Evolutionary conservation across 768 basidiomycete genomes (phyloP).

Genomic region (Rhizopogon salebrosus): DNA sequence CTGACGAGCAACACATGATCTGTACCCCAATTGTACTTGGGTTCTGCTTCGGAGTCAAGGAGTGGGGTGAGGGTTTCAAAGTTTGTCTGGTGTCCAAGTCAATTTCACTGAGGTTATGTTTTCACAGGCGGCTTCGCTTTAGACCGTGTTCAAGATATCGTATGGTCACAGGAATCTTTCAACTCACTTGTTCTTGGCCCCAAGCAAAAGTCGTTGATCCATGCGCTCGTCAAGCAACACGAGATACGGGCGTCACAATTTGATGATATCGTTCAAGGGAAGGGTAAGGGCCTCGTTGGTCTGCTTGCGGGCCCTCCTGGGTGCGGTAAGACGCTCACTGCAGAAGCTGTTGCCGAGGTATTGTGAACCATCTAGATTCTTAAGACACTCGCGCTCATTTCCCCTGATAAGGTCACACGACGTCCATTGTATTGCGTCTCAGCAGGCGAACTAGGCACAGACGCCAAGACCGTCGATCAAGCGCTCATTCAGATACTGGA

Average conservation of each 20-base stretch:
- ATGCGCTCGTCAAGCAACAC: neutral
- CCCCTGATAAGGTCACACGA: neutral
- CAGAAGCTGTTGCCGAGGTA: slow-evolving; percentile 54
- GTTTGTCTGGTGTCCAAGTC: neutral
- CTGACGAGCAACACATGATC: neutral
- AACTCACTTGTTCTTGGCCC: neutral
- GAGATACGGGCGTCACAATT: neutral
- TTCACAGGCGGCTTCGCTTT: neutral
- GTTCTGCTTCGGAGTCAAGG: neutral
- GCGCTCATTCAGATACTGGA: slow-evolving; percentile 30
- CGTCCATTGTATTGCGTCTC: neutral
- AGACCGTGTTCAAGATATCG: neutral
- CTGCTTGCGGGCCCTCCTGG: slow-evolving; percentile 24
- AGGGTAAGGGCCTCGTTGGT: slow-evolving; percentile 7
- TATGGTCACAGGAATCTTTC: neutral
- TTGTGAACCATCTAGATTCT: slow-evolving; percentile 21
- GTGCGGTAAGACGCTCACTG: slow-evolving; percentile 50
- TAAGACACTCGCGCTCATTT: neutral
- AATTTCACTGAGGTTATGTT: neutral
- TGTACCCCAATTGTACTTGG: neutral
- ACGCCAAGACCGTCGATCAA: neutral
- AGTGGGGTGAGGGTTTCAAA: neutral
- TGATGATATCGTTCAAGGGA: neutral
- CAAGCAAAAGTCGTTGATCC: neutral
- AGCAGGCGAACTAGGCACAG: neutral